Conservation (phyloP, 257 asterid species). For the Orobanche coerulescens region DNA sequence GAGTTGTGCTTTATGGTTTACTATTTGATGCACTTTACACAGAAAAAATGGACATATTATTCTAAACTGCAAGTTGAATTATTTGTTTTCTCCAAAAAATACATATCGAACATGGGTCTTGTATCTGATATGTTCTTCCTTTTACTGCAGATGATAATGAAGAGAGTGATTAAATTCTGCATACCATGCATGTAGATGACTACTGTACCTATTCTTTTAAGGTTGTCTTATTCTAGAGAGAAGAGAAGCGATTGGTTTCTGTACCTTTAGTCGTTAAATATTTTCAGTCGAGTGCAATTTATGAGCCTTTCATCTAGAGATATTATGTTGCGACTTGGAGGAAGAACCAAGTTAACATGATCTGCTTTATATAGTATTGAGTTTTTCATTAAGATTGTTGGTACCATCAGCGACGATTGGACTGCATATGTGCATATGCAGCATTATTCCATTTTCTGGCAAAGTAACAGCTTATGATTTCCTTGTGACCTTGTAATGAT, state of each 20-base stretch:
- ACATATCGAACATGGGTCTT: not conserved
- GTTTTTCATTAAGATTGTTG: not conserved
- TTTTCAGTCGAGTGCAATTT: not conserved
- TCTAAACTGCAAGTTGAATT: not conserved
- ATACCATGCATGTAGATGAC: constrained; percentile 17
- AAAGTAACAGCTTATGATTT: too few species aligned
- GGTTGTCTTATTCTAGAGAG: constrained; percentile 11
- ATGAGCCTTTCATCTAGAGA: constrained; percentile 2
- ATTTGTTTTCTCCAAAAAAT: not conserved
- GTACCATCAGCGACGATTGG: too few species aligned
- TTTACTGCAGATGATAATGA: constrained; percentile 49
- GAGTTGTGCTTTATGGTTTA: not conserved
- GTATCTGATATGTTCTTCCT: not conserved
- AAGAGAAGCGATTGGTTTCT: constrained; percentile 6
- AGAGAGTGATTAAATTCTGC: constrained; percentile 47
- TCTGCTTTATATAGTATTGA: constrained; percentile 7
- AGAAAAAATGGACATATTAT: not conserved
- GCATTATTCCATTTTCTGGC: too few species aligned
- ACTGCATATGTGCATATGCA: too few species aligned
- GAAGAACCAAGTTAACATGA: not conserved
- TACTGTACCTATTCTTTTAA: constrained; percentile 17
- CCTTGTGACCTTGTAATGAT: too few species aligned
- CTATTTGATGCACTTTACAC: not conserved
- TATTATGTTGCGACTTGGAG: not conserved
- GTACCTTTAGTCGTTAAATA: not conserved